Conservation (phyloP, 805 yeast genomes). For the Saccharomycopsis malanga region DNA sequence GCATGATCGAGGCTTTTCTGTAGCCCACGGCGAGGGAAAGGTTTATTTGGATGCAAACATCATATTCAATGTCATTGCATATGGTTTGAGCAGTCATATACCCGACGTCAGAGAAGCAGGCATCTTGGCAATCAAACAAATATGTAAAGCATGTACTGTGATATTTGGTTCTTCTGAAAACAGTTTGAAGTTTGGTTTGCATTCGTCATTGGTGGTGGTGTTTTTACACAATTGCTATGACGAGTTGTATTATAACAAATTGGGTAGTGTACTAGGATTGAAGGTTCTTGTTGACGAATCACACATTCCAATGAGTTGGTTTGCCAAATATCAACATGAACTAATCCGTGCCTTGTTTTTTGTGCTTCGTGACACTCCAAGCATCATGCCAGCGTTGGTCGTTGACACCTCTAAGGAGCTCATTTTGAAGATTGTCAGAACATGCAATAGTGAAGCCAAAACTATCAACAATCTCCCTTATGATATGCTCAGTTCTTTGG, state of each 20-base stretch:
- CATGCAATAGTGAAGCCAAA: slow-evolving; percentile 57
- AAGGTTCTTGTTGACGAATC: slow-evolving; percentile 63
- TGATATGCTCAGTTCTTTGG: slow-evolving; percentile 79
- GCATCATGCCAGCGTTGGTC: slow-evolving; percentile 79
- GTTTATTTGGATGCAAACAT: slow-evolving; percentile 62
- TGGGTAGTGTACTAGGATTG: slow-evolving; percentile 86
- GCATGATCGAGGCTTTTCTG: slow-evolving; percentile 62
- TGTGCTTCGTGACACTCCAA: slow-evolving; percentile 82
- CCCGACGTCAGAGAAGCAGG: slow-evolving; percentile 68
- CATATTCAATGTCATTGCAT: slow-evolving; percentile 66
- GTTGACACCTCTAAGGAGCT: slow-evolving; percentile 63
- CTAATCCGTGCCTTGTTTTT: slow-evolving; percentile 80
- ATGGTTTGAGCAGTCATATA: slow-evolving; percentile 74
- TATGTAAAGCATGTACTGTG: slow-evolving; percentile 53
- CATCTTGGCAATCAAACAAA: slow-evolving; percentile 51
- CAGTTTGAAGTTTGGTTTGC: slow-evolving; percentile 65
- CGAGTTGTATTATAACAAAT: slow-evolving; percentile 75
- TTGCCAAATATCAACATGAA: slow-evolving; percentile 73
- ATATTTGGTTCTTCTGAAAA: slow-evolving; percentile 63
- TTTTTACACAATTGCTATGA: slow-evolving; percentile 90
- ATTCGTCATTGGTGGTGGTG: slow-evolving; percentile 68
- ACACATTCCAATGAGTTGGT: slow-evolving; percentile 63
- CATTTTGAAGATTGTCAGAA: slow-evolving; percentile 53
- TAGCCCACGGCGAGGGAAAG: slow-evolving; percentile 73
- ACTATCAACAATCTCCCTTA: slow-evolving; percentile 56